Evolutionary conservation across 2,329 filamentous ascomycete genomes (phyloP).

Genomic region (Chaetomiaceae sp.): DNA sequence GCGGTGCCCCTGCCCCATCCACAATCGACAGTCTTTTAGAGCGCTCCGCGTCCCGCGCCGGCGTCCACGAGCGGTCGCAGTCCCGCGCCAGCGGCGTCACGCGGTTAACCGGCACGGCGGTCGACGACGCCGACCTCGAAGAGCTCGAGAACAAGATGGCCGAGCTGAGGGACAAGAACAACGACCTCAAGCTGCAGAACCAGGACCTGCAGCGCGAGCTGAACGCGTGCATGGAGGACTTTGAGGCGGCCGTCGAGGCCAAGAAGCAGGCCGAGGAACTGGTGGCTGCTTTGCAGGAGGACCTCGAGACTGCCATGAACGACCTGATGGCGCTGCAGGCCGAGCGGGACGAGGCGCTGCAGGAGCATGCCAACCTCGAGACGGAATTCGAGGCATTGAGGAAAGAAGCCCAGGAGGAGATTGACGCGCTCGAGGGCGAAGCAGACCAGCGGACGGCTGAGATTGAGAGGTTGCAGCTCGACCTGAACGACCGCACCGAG

Average conservation of each 20-base stretch:
- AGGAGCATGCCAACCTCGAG: constrained; percentile 55
- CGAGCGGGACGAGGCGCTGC: constrained; percentile 81
- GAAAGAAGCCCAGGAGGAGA: constrained; percentile 61
- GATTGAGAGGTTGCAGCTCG: constrained; percentile 63
- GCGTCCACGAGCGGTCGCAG: constrained; percentile 62
- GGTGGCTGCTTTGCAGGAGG: constrained; percentile 65
- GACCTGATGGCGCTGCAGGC: constrained; percentile 74
- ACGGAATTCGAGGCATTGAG: constrained; percentile 57
- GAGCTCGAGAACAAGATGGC: constrained; percentile 81
- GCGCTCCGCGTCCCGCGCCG: constrained; percentile 82
- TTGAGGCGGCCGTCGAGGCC: constrained; percentile 65
- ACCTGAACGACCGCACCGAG: constrained; percentile 72
- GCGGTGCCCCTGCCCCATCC: constrained; percentile 57
- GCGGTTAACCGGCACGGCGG: constrained; percentile 49
- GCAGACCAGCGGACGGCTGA: constrained; percentile 69
- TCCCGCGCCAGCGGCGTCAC: constrained; percentile 70
- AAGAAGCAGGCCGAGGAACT: constrained; percentile 57
- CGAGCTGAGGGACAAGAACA: constrained; percentile 79
- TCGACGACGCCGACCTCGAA: constrained; percentile 76
- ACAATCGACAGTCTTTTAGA: constrained; percentile 89
- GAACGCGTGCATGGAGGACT: constrained; percentile 72
- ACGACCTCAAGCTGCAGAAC: constrained; percentile 80
- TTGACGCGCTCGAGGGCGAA: constrained; percentile 65
- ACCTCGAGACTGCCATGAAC: constrained; percentile 72
- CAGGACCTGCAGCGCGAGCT: constrained; percentile 83